Evolutionary conservation across 1,139 yeast genomes (phyloP), one percentile per base, ranked within the genome.

Genomic region (Hanseniaspora gamundiae): DNA sequence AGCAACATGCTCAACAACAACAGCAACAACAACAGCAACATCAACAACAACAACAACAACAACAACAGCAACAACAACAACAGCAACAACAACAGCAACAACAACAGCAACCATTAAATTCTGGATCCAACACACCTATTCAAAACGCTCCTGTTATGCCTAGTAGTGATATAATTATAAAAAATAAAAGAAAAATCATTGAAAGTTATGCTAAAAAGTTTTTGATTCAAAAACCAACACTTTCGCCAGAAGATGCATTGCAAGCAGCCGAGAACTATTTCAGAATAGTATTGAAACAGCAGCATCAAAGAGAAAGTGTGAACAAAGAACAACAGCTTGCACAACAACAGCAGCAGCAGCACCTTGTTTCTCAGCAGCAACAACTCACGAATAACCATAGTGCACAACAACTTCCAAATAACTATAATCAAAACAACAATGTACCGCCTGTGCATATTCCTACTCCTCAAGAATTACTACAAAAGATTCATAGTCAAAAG

Each of bases 251-350:
- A 33, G 51, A 54, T 10, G 64, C 64, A 2, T 44, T 59, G 41
- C 59, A 56, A 39, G 61, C 64, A 7, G 62, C 64, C 2, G 59
- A 59, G 45, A 56, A 51, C 24, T 59, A 59, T 43, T 55, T 54
- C 31, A 52, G 48, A 40, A 48, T 46, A 24, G 44, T 49, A 11
- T 33, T 46, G 10, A 54, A 51, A 19, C 53, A 50, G 31, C 54
- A 49, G 29, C 49, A 45, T 19, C 14, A 40, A 39, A 36, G 42
- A 16, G 28, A 31, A 26, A 30, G 30, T 40, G n/a, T 31, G 27
- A 17, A 13, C 8, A 27, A 22, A 24, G 26, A 20, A 10, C 13
- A 20, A 10, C 38, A 40, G 16, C 20, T 31, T 17, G n/a, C 24
- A 14, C 31, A n/a, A 10, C 26, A 27, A 10, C 13, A 4, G 11